phyloP scores from a whole-genome alignment of 257 asterid species.

The Fraxinus excelsior region DNA sequence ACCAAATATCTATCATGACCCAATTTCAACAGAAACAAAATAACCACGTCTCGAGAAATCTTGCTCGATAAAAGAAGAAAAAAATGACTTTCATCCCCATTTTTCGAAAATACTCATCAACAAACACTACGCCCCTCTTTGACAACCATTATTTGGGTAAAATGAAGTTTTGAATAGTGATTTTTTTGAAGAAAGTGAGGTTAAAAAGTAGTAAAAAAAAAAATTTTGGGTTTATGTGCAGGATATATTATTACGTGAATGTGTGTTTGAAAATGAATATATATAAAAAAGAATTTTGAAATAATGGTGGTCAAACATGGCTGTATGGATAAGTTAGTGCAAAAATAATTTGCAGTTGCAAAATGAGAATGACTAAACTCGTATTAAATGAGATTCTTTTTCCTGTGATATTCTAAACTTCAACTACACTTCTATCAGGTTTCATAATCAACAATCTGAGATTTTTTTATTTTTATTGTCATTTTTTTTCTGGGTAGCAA shows the following conservation, averaged over 20 bases:
- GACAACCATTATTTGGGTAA: too few relatives aligned
- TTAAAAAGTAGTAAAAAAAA: too few relatives aligned
- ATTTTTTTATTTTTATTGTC: neutral
- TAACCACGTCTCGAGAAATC: neutral
- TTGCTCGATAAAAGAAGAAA: neutral
- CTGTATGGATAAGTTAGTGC: neutral
- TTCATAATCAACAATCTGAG: neutral
- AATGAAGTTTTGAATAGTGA: too few relatives aligned
- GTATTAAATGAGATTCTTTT: neutral
- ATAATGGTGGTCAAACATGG: too few relatives aligned
- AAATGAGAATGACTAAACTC: neutral
- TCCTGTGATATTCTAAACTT: neutral
- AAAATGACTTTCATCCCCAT: neutral
- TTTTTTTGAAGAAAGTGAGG: too few relatives aligned
- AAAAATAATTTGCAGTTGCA: neutral
- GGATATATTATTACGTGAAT: too few relatives aligned
- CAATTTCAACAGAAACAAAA: neutral
- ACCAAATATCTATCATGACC: neutral
- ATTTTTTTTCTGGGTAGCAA: neutral
- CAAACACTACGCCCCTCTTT: neutral
- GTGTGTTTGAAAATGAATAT: too few relatives aligned
- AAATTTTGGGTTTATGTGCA: too few relatives aligned
- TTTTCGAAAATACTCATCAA: neutral
- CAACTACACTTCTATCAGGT: neutral
- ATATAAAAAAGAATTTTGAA: too few relatives aligned